Conservation (phyloP, 2,329 filamentous ascomycete genomes). For the Trichoderma oligosporum region DNA sequence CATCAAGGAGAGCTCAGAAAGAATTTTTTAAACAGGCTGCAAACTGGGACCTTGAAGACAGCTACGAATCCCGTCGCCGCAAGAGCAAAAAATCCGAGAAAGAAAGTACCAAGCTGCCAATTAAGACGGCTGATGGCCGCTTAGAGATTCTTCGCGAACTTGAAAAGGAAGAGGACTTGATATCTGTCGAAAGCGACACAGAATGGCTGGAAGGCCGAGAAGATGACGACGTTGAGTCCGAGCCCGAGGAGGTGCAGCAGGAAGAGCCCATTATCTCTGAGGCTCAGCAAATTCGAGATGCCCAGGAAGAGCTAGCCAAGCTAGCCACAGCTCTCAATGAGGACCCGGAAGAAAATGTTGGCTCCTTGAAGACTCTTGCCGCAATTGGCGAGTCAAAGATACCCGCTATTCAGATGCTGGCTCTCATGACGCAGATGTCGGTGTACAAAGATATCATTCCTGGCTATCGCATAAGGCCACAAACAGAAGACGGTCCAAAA, state of each 20-base stretch:
- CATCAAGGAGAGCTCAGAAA: constrained; percentile 47
- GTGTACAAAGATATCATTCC: constrained; percentile 96
- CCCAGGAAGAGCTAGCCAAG: constrained; percentile 88
- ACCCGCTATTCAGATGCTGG: constrained; percentile 75
- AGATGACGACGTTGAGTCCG: constrained; percentile 43
- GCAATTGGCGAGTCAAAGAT: constrained; percentile 68
- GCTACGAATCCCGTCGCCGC: constrained; percentile 76
- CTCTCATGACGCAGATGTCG: constrained; percentile 78
- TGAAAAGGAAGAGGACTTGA: constrained; percentile 57
- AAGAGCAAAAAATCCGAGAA: constrained; percentile 72
- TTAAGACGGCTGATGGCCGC: constrained; percentile 77
- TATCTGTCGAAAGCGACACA: constrained; percentile 53
- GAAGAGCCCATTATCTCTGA: constrained; percentile 64
- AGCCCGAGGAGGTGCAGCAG: constrained; percentile 45
- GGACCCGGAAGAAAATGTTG: constrained; percentile 84
- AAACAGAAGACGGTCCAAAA: constrained; percentile 67
- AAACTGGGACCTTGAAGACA: constrained; percentile 87
- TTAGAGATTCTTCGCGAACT: constrained; percentile 58
- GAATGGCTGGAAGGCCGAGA: constrained; percentile 62
- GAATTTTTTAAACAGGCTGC: constrained; percentile 71
- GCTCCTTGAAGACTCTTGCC: constrained; percentile 72
- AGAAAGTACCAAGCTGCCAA: constrained; percentile 73
- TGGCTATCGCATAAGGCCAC: constrained; percentile 86
- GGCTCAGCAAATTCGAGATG: constrained; percentile 74
- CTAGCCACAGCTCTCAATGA: constrained; percentile 81